These are phyloP conservation scores for Agaricus sinodeliciosus DNA, from an alignment of 768 basidiomycete genomes.

Conservation along the genomic window DNA sequence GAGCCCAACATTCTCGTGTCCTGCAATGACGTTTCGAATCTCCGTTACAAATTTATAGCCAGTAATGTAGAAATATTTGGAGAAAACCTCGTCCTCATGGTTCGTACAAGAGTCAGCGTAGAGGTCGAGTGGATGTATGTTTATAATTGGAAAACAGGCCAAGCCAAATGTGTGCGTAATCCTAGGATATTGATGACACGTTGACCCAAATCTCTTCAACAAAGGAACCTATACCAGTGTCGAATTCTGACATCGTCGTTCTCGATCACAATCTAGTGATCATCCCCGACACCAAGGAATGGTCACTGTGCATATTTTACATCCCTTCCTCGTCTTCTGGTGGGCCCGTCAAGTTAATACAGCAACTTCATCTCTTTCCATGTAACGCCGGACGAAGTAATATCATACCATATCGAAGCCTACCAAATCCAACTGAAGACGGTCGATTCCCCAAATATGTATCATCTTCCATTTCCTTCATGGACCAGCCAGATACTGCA, in stretches of 20 bases:
- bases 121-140: background rate
- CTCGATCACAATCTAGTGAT: background rate
- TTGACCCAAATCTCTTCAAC: background rate
- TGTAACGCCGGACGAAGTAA: background rate
- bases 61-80: background rate
- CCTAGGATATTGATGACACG: background rate
- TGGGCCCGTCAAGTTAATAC: background rate
- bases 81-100: background rate
- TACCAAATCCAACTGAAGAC: background rate
- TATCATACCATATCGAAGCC: background rate
- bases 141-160: background rate
- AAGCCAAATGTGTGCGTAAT: background rate
- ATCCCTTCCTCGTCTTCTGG: background rate
- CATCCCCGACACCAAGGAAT: background rate
- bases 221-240: background rate
- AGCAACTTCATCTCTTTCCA: background rate
- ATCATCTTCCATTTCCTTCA: background rate
- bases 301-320: background rate
- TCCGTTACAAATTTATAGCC: background rate
- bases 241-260: background rate
- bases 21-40: background rate
- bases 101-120: background rate
- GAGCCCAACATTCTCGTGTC: background rate
- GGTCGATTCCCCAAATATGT: background rate
- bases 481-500: background rate